Evolutionary conservation across 2,329 filamentous ascomycete species (phyloP), one percentile per base, ranked within the genome.

Genomic region (Xylogone sp.): DNA sequence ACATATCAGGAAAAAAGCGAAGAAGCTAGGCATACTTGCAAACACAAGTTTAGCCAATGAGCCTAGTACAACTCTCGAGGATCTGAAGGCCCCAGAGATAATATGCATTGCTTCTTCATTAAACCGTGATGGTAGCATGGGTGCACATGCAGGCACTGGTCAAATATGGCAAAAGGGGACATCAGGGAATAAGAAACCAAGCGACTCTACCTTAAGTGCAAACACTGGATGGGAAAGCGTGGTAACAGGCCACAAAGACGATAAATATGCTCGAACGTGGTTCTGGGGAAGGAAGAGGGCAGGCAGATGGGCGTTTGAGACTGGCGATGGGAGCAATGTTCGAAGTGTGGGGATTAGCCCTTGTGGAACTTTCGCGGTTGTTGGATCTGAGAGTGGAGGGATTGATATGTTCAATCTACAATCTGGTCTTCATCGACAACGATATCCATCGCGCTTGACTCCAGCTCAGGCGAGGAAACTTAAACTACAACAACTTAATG

Each of bases 341-440:
- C 82, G 87, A 57, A 93, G 88, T 49, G 90, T 99, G 19, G 82
- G 91, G 10, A 87, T 99, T 54, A 96, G 90, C 49, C 81, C 90
- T 1, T 99, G 94, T 63, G 94, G 94, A 51, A 97, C 89, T 1
- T 99, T 99, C 74, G 92, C 92, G 2, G 72, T 97, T 3, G 78
- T 99, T 20, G 94, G 94, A 1, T 97, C 93, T 1, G 83, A 83
- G 24, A 84, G 80, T 34, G 94, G 94, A 42, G 82, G 84, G 29
- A 85, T 99, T 51, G 91, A 97, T 68, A 93, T 96, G 87, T 97
- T 88, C 79, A 99, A 99, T 67, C 75, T 99, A 53, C 94, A 99
- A 68, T 97, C 94, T 43, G 94, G 94, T 43, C 76, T 86, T 19
- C 90, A 95, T 68, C 85, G 93, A 52, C 90, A 95, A 64, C 83